Evolutionary conservation across 345 rosid species (phyloP).

Genomic region (Dipteronia sinensis): DNA sequence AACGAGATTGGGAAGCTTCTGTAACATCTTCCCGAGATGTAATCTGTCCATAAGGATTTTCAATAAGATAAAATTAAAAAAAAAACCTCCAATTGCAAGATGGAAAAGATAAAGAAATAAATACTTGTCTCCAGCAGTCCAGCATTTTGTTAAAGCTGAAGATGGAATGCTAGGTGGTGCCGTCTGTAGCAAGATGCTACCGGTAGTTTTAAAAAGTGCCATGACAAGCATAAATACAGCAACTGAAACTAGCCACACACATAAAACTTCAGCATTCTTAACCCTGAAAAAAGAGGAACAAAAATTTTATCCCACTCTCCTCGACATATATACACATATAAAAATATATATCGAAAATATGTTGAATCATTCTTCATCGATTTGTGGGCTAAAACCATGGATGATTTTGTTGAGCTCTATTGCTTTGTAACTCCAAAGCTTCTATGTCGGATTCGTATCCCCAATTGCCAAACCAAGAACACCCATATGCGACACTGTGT

Average conservation of each 20-base stretch:
- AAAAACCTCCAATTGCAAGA: background rate
- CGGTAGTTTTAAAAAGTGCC: conserved; percentile 84
- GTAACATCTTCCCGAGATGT: conserved; percentile 68
- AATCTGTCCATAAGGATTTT: conserved; percentile 43
- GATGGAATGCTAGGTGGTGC: conserved; percentile 86
- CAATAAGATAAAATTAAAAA: conserved; percentile 1
- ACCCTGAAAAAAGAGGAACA: conserved; percentile 57
- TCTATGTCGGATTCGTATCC: too few species aligned
- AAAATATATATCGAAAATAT: too few species aligned
- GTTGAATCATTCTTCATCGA: too few species aligned
- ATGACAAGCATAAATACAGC: conserved; percentile 82
- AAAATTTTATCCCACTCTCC: background rate
- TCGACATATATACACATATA: background rate
- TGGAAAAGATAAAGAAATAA: background rate
- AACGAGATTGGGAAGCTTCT: conserved; percentile 79
- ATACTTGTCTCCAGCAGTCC: conserved; percentile 91
- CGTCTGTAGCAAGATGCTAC: conserved; percentile 88
- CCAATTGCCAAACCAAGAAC: too few species aligned
- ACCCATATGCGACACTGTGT: too few species aligned
- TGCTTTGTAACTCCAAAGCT: too few species aligned
- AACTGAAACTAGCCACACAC: conserved; percentile 85
- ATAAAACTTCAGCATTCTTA: conserved; percentile 89
- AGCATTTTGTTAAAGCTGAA: conserved; percentile 88
- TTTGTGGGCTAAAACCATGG: too few species aligned
- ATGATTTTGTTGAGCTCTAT: too few species aligned